Evolutionary conservation across 2,329 filamentous ascomycete species (phyloP).

Genomic region (Pseudogymnoascus sp.): DNA sequence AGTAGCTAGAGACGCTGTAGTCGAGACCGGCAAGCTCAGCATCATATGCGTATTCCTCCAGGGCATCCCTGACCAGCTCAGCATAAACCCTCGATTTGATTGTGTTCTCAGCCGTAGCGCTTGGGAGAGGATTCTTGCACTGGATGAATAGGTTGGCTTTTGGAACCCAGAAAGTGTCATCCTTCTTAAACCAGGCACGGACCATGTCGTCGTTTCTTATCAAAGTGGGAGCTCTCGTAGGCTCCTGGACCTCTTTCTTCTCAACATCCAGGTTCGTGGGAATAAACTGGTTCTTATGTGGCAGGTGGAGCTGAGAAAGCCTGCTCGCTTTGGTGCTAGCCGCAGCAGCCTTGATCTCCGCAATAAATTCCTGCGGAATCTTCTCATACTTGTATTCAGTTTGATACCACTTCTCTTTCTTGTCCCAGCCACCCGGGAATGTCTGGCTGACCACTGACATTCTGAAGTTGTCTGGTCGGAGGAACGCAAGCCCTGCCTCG

Average conservation of each 20-base stretch:
- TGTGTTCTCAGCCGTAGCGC: conserved; percentile 67
- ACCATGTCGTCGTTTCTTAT: conserved; percentile 76
- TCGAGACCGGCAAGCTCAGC: conserved; percentile 85
- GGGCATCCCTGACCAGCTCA: conserved; percentile 76
- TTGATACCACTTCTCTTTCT: conserved; percentile 95
- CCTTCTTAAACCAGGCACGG: conserved; percentile 95
- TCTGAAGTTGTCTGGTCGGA: conserved; percentile 84
- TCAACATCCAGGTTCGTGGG: conserved; percentile 89
- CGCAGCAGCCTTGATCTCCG: conserved; percentile 59
- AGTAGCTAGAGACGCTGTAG: conserved; percentile 69
- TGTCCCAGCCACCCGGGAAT: conserved; percentile 74
- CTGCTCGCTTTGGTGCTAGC: conserved; percentile 50
- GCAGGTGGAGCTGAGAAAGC: conserved; percentile 69
- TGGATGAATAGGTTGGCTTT: conserved; percentile 82
- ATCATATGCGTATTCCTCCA: conserved; percentile 93
- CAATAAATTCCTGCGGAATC: conserved; percentile 68
- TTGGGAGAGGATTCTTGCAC: conserved; percentile 70
- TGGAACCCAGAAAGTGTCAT: conserved; percentile 96
- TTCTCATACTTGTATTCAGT: conserved; percentile 84
- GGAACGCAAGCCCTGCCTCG: conserved; percentile 59
- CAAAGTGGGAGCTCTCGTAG: conserved; percentile 66
- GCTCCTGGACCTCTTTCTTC: conserved; percentile 78
- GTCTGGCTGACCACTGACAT: conserved; percentile 76
- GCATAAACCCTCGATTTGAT: conserved; percentile 75
- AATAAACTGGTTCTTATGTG: conserved; percentile 92